A percentile compares a stretch with the other conserved stretches of the same genome.
Conservation (phyloP, 495 filamentous ascomycete genomes). For the Lentithecium fluviatile region DNA sequence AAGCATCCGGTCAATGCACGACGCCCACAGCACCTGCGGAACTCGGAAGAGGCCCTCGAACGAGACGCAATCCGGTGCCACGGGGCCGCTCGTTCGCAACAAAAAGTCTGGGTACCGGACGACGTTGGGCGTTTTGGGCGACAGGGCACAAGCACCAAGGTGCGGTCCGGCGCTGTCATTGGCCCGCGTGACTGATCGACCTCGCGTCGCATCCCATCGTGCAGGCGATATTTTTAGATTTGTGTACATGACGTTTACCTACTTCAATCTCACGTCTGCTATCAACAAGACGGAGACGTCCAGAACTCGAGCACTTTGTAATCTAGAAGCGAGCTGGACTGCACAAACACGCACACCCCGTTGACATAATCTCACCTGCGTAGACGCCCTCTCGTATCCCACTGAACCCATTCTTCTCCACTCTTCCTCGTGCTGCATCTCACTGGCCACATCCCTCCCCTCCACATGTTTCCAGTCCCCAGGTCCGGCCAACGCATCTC, state of each 20-base stretch:
- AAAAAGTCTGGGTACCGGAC: too few relatives aligned
- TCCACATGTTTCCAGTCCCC: slow-evolving; percentile 11
- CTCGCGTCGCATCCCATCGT: too few relatives aligned
- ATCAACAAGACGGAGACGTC: background rate
- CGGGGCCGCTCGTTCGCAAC: too few relatives aligned
- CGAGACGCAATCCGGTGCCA: background rate
- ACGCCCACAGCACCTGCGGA: background rate
- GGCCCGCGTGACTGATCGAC: too few relatives aligned
- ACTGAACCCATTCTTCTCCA: background rate
- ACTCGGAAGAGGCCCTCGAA: background rate
- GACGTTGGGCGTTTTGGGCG: too few relatives aligned
- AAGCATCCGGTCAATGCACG: background rate
- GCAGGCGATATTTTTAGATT: too few relatives aligned
- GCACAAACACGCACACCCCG: background rate
- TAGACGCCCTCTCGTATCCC: slow-evolving; percentile 20
- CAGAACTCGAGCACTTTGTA: slow-evolving; percentile 16
- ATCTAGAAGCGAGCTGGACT: slow-evolving; percentile 1
- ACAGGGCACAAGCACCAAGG: too few relatives aligned
- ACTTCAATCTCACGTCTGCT: too few relatives aligned
- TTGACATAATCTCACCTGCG: slow-evolving; percentile 29
- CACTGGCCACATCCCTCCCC: slow-evolving; percentile 1
- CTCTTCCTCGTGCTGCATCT: background rate
- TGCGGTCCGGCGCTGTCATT: too few relatives aligned
- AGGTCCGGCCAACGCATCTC: slow-evolving; percentile 10
- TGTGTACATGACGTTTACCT: too few relatives aligned